Evolutionary conservation across 2,329 filamentous ascomycete species (phyloP), one percentile per base, ranked within the genome.

Genomic region (Aspergillus alliaceus): DNA sequence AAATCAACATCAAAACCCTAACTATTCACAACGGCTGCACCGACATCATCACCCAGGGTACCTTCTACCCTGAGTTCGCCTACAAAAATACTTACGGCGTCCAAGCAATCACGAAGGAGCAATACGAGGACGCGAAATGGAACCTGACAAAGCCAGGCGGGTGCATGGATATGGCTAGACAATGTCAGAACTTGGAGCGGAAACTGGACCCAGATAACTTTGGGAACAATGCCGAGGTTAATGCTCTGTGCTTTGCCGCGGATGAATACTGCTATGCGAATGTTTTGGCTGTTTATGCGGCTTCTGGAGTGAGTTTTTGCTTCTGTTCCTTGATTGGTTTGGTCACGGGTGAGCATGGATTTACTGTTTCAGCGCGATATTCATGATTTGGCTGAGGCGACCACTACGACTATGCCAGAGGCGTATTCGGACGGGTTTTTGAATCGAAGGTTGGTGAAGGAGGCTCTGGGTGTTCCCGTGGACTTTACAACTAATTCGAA

Each of bases 21-120:
- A 88, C 88, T 22, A 88, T 92, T 57, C 77, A 90, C 57, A 90
- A 91, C 69, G 89, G 88, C 12, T 84, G 87, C 61, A 77, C 91
- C 34, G 90, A 92, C 66, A 79, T 83, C 63, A 69, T 85, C 29
- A 78, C 86, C 1, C 86, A 91, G 52, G 63, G 63, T 6, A 68
- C 66, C 2, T 75, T 68, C 47, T 78, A 77, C 56, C 74, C 75
- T 1, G 67, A 71, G 25, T 76, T 75, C 49, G 75, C 76, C 5
- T 74, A 71, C 50, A 66, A 71, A 25, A 79, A 79, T 56, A 77
- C 86, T 0, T 92, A 90, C 67, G 84, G 81, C 8, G 80, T 89
- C 56, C 67, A 83, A 60, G 78, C 82, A 2, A 81, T 90, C 12
- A 25, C 18, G 2, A 11, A 34, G 25, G 18, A 32, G 2, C 22